Conservation (phyloP, 2,329 filamentous ascomycete genomes). For the Bisporella sp. region DNA sequence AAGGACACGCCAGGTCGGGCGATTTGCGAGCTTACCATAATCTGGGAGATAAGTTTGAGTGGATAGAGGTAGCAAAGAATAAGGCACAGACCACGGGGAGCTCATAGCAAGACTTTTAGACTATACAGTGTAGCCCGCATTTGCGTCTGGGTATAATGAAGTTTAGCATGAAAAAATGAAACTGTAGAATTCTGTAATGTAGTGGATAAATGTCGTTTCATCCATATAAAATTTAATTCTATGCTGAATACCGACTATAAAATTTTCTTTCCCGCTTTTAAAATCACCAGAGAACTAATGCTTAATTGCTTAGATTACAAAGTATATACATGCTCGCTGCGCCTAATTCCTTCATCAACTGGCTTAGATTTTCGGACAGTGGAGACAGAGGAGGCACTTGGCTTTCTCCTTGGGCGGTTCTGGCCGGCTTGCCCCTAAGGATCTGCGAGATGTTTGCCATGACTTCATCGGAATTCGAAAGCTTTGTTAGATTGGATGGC, state of each 20-base stretch:
- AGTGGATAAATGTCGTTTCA: too few species aligned
- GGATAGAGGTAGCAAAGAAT: constrained; percentile 29
- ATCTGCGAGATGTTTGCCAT: background rate
- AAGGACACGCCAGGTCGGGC: constrained; percentile 45
- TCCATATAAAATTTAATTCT: too few species aligned
- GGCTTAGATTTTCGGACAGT: constrained; percentile 60
- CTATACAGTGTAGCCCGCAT: too few species aligned
- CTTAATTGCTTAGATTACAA: too few species aligned
- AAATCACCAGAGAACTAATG: too few species aligned
- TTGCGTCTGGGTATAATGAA: too few species aligned
- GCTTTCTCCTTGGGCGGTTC: background rate
- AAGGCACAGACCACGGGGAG: background rate
- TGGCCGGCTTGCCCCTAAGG: background rate
- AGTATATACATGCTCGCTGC: too few species aligned
- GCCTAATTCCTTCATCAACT: constrained; percentile 52
- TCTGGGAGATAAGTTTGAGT: constrained; percentile 34
- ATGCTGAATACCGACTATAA: too few species aligned
- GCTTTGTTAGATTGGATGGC: background rate
- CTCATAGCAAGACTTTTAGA: too few species aligned
- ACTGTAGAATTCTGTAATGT: too few species aligned
- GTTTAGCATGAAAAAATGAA: too few species aligned
- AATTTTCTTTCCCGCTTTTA: too few species aligned
- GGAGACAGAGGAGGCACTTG: constrained; percentile 35
- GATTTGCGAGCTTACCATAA: constrained; percentile 39
- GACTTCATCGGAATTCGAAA: background rate